Conservation (phyloP, 805 yeast genomes). For the Metschnikowia rubicola region DNA sequence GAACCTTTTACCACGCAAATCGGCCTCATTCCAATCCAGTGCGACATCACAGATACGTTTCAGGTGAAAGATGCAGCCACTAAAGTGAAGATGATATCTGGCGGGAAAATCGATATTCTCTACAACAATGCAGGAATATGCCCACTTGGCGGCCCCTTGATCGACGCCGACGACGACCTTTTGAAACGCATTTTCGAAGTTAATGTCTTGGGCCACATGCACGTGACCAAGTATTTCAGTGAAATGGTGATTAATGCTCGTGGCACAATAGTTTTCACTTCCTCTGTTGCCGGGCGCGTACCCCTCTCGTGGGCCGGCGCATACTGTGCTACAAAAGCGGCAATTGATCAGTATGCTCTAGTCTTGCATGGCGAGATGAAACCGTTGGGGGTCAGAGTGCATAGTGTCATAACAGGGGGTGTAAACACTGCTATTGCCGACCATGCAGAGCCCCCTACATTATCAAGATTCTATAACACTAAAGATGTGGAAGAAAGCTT, state of each 20-base stretch:
- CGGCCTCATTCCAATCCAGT: slow-evolving; percentile 26
- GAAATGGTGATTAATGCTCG: slow-evolving; percentile 28
- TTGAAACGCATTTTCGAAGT: slow-evolving; percentile 26
- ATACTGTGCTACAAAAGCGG: slow-evolving; percentile 39
- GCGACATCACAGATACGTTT: slow-evolving; percentile 32
- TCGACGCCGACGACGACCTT: slow-evolving; percentile 28
- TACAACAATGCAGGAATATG: slow-evolving; percentile 43
- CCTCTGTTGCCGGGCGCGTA: slow-evolving; percentile 29
- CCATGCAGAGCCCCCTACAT: slow-evolving; percentile 1
- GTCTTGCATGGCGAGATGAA: slow-evolving; percentile 32
- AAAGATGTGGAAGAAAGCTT: slow-evolving; percentile 11
- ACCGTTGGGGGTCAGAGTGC: slow-evolving; percentile 38
- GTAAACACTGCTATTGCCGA: slow-evolving; percentile 35
- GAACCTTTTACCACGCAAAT: slow-evolving; percentile 22
- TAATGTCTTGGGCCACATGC: slow-evolving; percentile 39
- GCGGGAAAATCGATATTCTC: slow-evolving; percentile 34
- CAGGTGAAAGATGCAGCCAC: slow-evolving; percentile 18
- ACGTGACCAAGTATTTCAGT: slow-evolving; percentile 30
- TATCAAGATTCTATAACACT: slow-evolving; percentile 7
- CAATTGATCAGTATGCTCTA: slow-evolving; percentile 35
- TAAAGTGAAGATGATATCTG: slow-evolving; percentile 22
- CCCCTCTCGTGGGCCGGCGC: slow-evolving; percentile 33
- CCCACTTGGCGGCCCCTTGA: slow-evolving; percentile 26
- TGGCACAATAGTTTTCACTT: slow-evolving; percentile 38
- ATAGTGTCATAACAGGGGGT: slow-evolving; percentile 38